Evolutionary conservation across 352 stramenopile genomes (phyloP), one percentile per base, ranked within the genome.

Genomic region (Globisporangium carolinianum): DNA sequence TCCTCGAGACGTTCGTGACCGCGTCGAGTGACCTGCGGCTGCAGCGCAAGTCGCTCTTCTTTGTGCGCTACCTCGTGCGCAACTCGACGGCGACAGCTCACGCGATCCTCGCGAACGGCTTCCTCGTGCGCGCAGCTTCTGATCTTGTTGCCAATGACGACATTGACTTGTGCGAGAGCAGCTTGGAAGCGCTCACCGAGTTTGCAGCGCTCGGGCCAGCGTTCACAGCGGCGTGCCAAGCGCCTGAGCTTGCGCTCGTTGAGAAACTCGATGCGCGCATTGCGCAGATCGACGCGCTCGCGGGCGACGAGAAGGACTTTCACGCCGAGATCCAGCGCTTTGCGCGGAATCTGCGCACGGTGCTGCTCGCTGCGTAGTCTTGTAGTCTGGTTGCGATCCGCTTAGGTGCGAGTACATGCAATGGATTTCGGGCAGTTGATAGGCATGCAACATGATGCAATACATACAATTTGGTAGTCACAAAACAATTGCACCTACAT

Each of bases 41-140:
- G 52, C 77, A 91, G 64, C 83, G 85, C 61, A 92, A 91, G 64
- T 70, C 85, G 58, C 68, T 95, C 10, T 95, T 95, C 62, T 85
- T 95, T 52, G 60, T 91, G 58, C 81, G 83, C 14, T 93, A 91
- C 66, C 61, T 95, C 9, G 81, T 89, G 50, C 73, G 79, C 60
- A 87, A 72, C 48, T 79, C 72, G 6, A 69, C 69, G 3, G 63
- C 66, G 17, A 91, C 79, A 15, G 79, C 79, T 0, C 67, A 83
- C 51, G 37, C 71, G 11, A 61, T 93, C 35, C 57, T 85, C 5
- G 62, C 60, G 37, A 51, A 71, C 17, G 71, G 64, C 35, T 73
- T 79, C 35, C 90, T 76, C 55, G 55, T 94, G 7, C 66, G 70
- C 3, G 63, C 75, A 12, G 71, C 70, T 17, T 68, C 67, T 0